Evolutionary conservation across 139 green algal genomes (phyloP), one percentile per base, ranked within the genome.

Genomic region (Volvox africanus): DNA sequence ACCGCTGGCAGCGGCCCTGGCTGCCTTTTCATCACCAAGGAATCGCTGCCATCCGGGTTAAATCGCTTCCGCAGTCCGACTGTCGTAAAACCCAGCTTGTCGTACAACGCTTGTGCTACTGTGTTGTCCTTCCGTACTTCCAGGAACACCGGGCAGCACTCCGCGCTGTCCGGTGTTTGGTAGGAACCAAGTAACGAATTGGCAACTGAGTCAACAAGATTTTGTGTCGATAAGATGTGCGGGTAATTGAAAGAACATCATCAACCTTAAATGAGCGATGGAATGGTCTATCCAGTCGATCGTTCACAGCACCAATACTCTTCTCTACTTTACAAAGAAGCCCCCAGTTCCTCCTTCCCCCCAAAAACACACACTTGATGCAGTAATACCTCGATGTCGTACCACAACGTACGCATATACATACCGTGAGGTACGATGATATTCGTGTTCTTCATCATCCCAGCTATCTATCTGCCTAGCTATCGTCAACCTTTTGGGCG

Each of bases 71-170:
- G 73, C 30, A 68, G 19, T 0, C 86, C 86, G 24, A 61, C 86
- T 16, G 33, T 50, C n/a, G 33, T 21, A 28, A 89, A 89, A 0
- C 69, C 85, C 18, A 89, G 69, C 69, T 22, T 82, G 69, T 30
- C 69, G 69, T 82, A 82, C 73, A 83, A 44, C 32, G 50, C 73
- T 44, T 90, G 86, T 24, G 86, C 86, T 11, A n/a, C 19, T 1
- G 50, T 75, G 73, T 90, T 90, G 86, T 90, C 86, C 21, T 30
- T 44, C 3, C 86, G 86, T 22, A 90, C 86, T 55, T 90, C 86
- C 50, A 90, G 50, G 30, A 90, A 36, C 26, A 22, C 2, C 0
- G 71, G 50, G 32, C 18, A 61, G 13, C 21, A 19, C 50, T 90
- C 86, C 28, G 73, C n/a, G 21, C 86, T 90, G 85, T 1, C 19